A percentile compares a stretch with the other conserved stretches of the same genome.
These are phyloP conservation scores for Beauveria asiatica DNA, from an alignment of 2,329 filamentous ascomycete species.

Conservation along the genomic window DNA sequence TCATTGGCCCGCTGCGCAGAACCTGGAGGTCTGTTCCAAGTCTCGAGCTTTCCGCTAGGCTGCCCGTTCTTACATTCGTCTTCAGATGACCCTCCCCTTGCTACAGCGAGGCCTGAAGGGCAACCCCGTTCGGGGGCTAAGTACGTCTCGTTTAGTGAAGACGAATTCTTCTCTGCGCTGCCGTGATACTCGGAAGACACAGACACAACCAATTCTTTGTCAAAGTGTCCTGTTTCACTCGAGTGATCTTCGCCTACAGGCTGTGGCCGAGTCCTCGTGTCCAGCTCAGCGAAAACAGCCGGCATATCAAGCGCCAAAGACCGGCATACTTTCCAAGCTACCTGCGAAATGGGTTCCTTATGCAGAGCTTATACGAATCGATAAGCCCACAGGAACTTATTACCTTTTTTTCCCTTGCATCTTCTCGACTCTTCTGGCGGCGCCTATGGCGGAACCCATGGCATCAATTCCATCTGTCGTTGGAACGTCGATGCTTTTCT, in stretches of 20 bases:
- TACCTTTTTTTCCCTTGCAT: slow-evolving; percentile 82
- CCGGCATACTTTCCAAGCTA: slow-evolving; percentile 61
- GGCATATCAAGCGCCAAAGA: slow-evolving; percentile 60
- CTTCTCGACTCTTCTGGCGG: slow-evolving; percentile 75
- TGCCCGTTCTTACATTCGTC: not conserved
- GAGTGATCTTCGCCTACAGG: slow-evolving; percentile 9
- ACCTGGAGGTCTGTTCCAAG: not conserved
- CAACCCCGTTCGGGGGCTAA: not conserved
- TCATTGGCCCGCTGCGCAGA: not conserved
- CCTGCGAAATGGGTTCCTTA: slow-evolving; percentile 54
- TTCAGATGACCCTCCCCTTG: not conserved
- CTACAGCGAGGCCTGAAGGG: not conserved
- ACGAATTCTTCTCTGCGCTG: not conserved
- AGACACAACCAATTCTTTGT: not conserved
- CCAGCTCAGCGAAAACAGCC: slow-evolving; percentile 2
- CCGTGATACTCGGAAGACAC: not conserved
- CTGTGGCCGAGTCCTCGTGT: not conserved
- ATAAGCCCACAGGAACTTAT: slow-evolving; percentile 74
- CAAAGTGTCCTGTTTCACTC: not conserved
- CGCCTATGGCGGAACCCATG: slow-evolving; percentile 56
- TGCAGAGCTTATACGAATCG: slow-evolving; percentile 59
- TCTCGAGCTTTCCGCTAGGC: not conserved
- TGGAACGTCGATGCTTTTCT: slow-evolving; percentile 61
- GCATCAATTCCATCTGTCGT: slow-evolving; percentile 52
- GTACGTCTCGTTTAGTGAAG: not conserved